Conservation (phyloP, 2,329 filamentous ascomycete genomes). For the Sporothrix humicola region DNA sequence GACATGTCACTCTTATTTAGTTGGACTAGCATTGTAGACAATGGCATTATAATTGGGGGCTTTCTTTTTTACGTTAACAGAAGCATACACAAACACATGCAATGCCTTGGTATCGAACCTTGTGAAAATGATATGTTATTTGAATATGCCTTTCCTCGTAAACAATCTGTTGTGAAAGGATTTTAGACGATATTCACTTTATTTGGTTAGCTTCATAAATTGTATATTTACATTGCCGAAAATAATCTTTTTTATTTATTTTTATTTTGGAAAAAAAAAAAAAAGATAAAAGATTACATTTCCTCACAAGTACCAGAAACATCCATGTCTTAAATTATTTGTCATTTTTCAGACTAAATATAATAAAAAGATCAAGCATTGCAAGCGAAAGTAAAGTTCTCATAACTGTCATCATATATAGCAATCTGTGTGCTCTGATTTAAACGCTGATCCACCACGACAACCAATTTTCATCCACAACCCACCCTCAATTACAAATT, state of each 20-base stretch:
- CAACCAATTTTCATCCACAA: not conserved
- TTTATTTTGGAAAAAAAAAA: too few species aligned
- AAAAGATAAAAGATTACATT: too few species aligned
- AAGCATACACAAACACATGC: not conserved
- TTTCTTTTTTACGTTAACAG: not conserved
- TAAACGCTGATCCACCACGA: not conserved
- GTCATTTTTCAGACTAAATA: not conserved
- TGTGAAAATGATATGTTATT: not conserved
- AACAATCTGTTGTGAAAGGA: too few species aligned
- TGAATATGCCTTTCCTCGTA: too few species aligned
- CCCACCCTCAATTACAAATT: constrained; percentile 64
- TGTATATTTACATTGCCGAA: too few species aligned
- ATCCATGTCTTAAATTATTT: too few species aligned
- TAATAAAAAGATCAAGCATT: not conserved
- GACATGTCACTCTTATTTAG: not conserved
- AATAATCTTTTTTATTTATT: too few species aligned
- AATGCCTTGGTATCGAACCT: not conserved
- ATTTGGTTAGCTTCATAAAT: too few species aligned
- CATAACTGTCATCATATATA: not conserved
- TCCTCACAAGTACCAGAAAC: too few species aligned
- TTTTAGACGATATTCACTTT: too few species aligned
- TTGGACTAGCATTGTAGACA: constrained; percentile 29
- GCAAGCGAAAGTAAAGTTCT: not conserved
- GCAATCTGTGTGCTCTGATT: not conserved
- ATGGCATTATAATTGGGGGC: constrained; percentile 13